Evolutionary conservation across 23 red algal species (phyloP), one percentile per base, ranked within the genome.

Genomic region (Agarophyton chilense): DNA sequence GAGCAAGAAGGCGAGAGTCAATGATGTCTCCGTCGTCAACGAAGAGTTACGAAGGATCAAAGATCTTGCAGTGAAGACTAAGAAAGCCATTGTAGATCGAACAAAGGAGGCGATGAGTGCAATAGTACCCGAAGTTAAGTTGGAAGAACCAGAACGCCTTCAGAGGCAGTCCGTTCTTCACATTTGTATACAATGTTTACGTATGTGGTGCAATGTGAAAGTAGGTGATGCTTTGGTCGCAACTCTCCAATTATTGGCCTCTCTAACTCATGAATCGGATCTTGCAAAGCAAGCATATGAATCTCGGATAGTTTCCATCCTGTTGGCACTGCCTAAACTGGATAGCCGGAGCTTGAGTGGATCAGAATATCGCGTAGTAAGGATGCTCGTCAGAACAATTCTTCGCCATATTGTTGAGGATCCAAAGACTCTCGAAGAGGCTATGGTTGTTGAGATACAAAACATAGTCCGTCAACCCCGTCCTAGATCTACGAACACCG

Each of bases 401-500:
- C 50, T 94, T 5, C 72, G 91, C 8, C 91, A 94, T 61, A 39
- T 94, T 45, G 40, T 83, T 18, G 91, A 94, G 73, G 91, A 94
- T 36, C 75, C 67, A 57, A 79, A 55, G 55, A 87, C 91, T 5
- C 63, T 94, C 18, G 43, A 79, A 21, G 91, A 94, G 40, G 91
- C 91, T 4, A 94, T 94, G 91, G 43, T 81, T 36, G 32, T 55
- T 18, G 91, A 94, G 33, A 45, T 94, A 31, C 51, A 79, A 32
- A 53, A 41, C 2, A 16, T 94, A 9, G 40, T 87, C 18, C 24
- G 32, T 17, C 66, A 85, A 57, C 55, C 60, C 28, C 71, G 68
- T 34, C 18, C 77, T 9, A 65, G 88, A 17, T 39, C 68, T 40
- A 16, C 71, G 22, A 88, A 45, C 61, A 79, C 81, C 2, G 50